Evolutionary conservation across 768 basidiomycete genomes (phyloP), one percentile per base, ranked within the genome.

Genomic region (Cystobasidium onofrii): DNA sequence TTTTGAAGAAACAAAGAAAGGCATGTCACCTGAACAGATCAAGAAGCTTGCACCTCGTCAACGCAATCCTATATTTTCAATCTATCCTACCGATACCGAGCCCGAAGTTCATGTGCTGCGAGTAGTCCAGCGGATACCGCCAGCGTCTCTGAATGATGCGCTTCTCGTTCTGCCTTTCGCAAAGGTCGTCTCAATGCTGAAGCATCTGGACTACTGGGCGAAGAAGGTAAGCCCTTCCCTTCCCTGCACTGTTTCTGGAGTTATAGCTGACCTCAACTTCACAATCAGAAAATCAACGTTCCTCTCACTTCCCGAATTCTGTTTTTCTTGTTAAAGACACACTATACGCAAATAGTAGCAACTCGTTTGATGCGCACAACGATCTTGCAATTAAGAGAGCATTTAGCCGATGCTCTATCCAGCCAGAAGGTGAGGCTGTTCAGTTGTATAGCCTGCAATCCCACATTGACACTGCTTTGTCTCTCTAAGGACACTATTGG

Each of bases 341-440:
- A 98, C 80, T 90, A 96, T 80, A 89, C 91, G 78, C 96, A 98
- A 81, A 91, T 99, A 76, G 91, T 95, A 29, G 86, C 92, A 10
- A 97, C 92, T 79, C 89, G 92, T 36, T 85, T 90, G 66, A 91
- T 99, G 88, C 88, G 95, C 33, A 90, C 89, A 3, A 87, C 89
- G 0, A 84, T 98, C 62, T 87, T 96, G 31, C 87, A 89, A 7
- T 84, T 98, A 64, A 87, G 93, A 54, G 87, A 84, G 67, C 88
- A 96, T 80, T 83, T 99, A 27, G 90, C 93, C 29, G 82, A 83
- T 18, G 88, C 91, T 1, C 83, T 98, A 20, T 86, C 85, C 70
- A 84, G 84, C 64, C 92, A 97, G 81, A 92, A 80, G 76, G 78
- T 77, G 23, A n/a, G n/a, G n/a, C n/a, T n/a, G n/a, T n/a, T n/a